Evolutionary conservation across 139 green algal species (phyloP), one percentile per base, ranked within the genome.

Genomic region (Chlamydomonas urium): DNA sequence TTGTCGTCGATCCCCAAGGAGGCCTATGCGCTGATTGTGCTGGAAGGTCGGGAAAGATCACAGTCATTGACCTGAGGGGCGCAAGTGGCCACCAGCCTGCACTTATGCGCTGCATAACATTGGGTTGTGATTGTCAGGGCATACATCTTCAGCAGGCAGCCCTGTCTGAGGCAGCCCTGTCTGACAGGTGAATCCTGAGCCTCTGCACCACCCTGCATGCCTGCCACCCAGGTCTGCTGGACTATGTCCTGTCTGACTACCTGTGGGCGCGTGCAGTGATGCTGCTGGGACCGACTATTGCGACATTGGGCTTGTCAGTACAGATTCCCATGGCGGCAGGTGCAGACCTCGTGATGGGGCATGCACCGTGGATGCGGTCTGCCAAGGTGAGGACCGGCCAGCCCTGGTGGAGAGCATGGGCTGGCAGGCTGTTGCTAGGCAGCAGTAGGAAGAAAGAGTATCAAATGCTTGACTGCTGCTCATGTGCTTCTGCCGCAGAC

Each of bases 241-340:
- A 99, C 78, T 98, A 99, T 71, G 91, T 96, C 28, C 69, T 98
- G 33, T 90, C 84, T 3, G 95, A 99, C 81, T 98, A 97, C 77
- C 83, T 98, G 6, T 99, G 95, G 95, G 94, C 93, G 0, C 75
- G 90, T 0, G 90, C 95, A 17, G 94, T 99, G 5, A 80, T 99
- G 57, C 79, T 99, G 23, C 78, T 96, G 45, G 87, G 90, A 4
- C 91, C 94, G 45, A 98, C 94, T 0, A 71, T 95, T 10, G 93
- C 93, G 24, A 97, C 93, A 0, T 76, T 93, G 1, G 92, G 91
- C 1, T 82, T 98, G 19, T 89, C 86, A 0, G 74, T 96, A 0
- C 94, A 98, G 74, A 87, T 96, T 32, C 89, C 88, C 19, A 76
- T 94, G 24, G 83, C 87, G n/a, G 83, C 81, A 5, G 66, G 73